Evolutionary conservation across 768 basidiomycete genomes (phyloP), one percentile per base, ranked within the genome.

Genomic region (Hysterangium stoloniferum): DNA sequence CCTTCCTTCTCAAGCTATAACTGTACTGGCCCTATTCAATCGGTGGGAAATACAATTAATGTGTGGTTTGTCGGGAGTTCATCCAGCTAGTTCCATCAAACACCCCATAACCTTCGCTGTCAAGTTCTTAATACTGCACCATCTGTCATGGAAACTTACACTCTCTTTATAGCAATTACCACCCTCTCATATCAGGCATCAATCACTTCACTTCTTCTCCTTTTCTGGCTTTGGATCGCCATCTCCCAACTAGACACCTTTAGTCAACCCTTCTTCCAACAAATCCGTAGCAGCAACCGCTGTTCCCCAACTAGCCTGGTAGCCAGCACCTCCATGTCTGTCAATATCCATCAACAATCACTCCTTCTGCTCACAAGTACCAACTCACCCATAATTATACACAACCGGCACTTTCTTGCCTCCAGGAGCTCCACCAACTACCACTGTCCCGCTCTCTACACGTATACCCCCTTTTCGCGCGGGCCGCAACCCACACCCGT

Each of bases 391-490:
- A 56, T 85, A 82, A 59, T 86, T 82, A 57, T 79, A 71, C 0
- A 84, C 69, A 22, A 82, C 61, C 0, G 79, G 78, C 13, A 79
- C 63, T 50, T 58, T 66, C 57, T 60, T 55, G 17, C 59, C 46
- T n/a, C 57, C 55, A 28, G 56, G 50, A 12, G 55, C 58, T 9
- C 66, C 65, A 17, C 6, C 28, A 11, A 31, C 19, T 15, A n/a
- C 13, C 20, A 73, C 56, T 67, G 65, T 72, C 31, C 74, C 75
- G 0, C 62, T 62, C 34, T 77, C 80, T 1, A 86, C 64, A 22
- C 84, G 65, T 28, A 88, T 70, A 0, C 86, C 85, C n/a, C 79
- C 82, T 34, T 76, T 79, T 48, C 87, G 67, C 1, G 65, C 75
- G 1, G 86, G 87, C 3, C 86, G 70, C 41, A 89, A 64, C 2